Percentiles rank a stretch among this genome's conserved stretches.
Evolutionary conservation across 768 basidiomycete species (phyloP).

Genomic region (Phlegmacium glaucopus): DNA sequence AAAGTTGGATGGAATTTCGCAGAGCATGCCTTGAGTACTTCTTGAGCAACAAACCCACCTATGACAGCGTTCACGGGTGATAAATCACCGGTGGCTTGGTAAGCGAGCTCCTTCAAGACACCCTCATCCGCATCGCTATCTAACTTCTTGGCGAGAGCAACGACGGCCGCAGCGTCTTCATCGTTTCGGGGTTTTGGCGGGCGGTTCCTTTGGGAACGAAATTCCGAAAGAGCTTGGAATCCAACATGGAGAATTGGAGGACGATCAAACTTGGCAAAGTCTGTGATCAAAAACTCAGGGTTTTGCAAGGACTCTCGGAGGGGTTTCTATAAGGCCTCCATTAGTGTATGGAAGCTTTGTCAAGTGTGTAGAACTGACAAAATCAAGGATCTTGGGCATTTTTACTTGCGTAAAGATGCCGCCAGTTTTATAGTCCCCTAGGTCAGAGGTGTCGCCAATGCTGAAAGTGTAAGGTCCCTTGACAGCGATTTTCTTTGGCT

Average conservation of each 20-base stretch:
- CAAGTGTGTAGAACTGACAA: constrained; percentile 53
- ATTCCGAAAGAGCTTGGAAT: constrained; percentile 90
- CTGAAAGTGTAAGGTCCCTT: constrained; percentile 98
- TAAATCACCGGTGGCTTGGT: constrained; percentile 88
- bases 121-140: constrained; percentile 78
- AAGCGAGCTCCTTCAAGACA: constrained; percentile 78
- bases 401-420: constrained; percentile 98
- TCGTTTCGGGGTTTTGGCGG: constrained; percentile 81
- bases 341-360: constrained; percentile 1
- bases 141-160: constrained; percentile 76
- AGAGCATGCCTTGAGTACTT: constrained; percentile 94
- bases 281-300: constrained; percentile 91
- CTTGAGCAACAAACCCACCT: constrained; percentile 97
- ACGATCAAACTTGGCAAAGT: constrained; percentile 96
- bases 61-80: constrained; percentile 90
- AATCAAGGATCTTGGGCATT: constrained; percentile 95
- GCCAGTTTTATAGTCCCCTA: constrained; percentile 78
- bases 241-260: constrained; percentile 88
- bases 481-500: constrained; percentile 87
- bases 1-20: constrained; percentile 98
- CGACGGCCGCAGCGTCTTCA: constrained; percentile 71
- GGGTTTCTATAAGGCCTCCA: constrained; percentile 70
- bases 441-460: constrained; percentile 84
- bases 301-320: constrained; percentile 76
- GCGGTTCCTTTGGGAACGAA: constrained; percentile 57